Evolutionary conservation across 2,329 filamentous ascomycete genomes (phyloP).

Genomic region (Colletotrichum sp.): DNA sequence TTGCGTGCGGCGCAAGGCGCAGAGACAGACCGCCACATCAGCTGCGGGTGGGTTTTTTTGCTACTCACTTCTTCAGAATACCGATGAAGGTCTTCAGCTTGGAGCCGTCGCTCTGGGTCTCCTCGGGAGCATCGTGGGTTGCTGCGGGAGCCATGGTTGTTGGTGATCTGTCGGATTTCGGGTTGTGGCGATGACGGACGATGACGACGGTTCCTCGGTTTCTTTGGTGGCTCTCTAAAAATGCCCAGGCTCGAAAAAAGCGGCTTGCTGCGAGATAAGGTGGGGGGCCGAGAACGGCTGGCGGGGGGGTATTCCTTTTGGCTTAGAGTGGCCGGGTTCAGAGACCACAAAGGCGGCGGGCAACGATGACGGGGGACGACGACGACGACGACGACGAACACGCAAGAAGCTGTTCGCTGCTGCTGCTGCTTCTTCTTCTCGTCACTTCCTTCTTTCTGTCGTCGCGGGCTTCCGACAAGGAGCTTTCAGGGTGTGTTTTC

Average conservation of each 20-base stretch:
- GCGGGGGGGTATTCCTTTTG: not conserved
- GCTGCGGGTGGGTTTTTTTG: not conserved
- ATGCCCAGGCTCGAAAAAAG: slow-evolving; percentile 9
- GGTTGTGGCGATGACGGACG: not conserved
- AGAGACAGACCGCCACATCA: not conserved
- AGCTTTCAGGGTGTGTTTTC: not conserved
- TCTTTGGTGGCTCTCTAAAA: not conserved
- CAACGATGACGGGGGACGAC: not conserved
- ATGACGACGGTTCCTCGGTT: slow-evolving; percentile 14
- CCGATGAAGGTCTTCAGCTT: slow-evolving; percentile 89
- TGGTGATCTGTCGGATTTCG: not conserved
- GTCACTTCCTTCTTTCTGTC: not conserved
- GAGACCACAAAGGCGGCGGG: not conserved
- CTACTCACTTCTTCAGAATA: slow-evolving; percentile 82
- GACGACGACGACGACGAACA: not conserved
- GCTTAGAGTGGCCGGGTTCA: not conserved
- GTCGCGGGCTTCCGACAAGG: not conserved
- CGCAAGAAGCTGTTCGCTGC: not conserved
- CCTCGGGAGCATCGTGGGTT: slow-evolving; percentile 43
- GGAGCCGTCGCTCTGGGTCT: slow-evolving; percentile 75
- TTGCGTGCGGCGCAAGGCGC: not conserved
- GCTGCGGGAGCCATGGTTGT: slow-evolving; percentile 42
- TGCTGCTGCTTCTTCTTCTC: not conserved
- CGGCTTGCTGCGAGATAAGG: slow-evolving; percentile 17
- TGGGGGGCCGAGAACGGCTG: slow-evolving; percentile 21